These are phyloP conservation scores for Colletotrichum orbiculare DNA, from an alignment of 2,329 filamentous ascomycete genomes.

Conservation along the genomic window DNA sequence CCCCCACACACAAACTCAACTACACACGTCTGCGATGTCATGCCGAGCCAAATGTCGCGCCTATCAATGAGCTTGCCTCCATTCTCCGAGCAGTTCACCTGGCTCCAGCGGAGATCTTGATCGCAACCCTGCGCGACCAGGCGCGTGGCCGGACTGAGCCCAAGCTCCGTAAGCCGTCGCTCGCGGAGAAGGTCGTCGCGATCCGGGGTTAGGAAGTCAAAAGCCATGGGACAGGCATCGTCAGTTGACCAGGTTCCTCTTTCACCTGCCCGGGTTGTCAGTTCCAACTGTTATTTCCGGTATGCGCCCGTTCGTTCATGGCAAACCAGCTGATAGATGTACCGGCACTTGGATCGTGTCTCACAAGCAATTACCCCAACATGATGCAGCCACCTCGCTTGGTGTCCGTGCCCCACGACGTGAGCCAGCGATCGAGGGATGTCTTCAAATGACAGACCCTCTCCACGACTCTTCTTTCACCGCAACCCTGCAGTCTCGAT, in stretches of 20 bases:
- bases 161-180: constrained; percentile 19
- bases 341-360: constrained; percentile 3
- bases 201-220: constrained; percentile 1
- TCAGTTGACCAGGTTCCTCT: neutral
- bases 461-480: neutral
- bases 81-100: constrained; percentile 5
- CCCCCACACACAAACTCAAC: constrained; percentile 15
- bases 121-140: constrained; percentile 3
- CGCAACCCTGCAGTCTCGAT: constrained; percentile 29
- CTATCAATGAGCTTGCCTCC: constrained; percentile 6
- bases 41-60: constrained; percentile 7
- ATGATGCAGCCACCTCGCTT: constrained; percentile 8
- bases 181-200: constrained; percentile 15
- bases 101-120: constrained; percentile 4
- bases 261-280: neutral
- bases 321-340: neutral
- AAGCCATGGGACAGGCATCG: constrained; percentile 8
- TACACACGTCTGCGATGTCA: constrained; percentile 11
- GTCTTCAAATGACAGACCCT: constrained; percentile 6
- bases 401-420: constrained; percentile 1
- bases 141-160: constrained; percentile 20
- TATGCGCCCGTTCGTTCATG: constrained; percentile 2
- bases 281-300: neutral
- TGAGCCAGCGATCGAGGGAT: neutral
- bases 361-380: neutral